phyloP scores from a whole-genome alignment of 192 early-diverging fungal genomes.

The Backusella morwellensis region DNA sequence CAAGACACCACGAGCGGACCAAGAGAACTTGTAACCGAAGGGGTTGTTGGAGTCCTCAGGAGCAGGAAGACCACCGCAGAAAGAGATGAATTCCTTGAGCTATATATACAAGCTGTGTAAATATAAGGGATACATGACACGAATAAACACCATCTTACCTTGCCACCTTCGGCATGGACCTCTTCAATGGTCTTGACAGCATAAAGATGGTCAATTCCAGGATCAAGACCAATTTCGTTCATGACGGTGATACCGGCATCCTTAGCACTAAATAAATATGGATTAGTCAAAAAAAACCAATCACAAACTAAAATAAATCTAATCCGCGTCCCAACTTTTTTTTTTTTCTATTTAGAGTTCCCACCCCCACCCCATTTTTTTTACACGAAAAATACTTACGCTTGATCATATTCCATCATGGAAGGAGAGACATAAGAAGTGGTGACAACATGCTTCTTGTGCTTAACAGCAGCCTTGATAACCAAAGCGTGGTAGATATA shows the following conservation, averaged over 20 bases:
- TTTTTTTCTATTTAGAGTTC: neutral
- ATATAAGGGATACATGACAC: neutral
- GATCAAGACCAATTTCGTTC: slow-evolving; percentile 99
- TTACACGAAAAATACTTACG: slow-evolving; percentile 43
- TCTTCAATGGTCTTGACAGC: slow-evolving; percentile 90
- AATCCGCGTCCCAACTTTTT: neutral
- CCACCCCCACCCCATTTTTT: neutral
- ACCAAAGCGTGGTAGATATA: slow-evolving; percentile 91
- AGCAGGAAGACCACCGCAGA: slow-evolving; percentile 98
- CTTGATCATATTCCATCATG: slow-evolving; percentile 86
- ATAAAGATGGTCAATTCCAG: slow-evolving; percentile 95
- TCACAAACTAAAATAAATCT: neutral
- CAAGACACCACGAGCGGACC: slow-evolving; percentile 97
- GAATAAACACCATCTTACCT: slow-evolving; percentile 45
- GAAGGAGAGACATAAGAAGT: slow-evolving; percentile 95
- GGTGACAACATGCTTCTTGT: slow-evolving; percentile 94
- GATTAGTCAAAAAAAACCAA: neutral
- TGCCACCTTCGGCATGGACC: slow-evolving; percentile 76
- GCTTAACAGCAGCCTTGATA: slow-evolving; percentile 86
- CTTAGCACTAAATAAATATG: slow-evolving; percentile 60
- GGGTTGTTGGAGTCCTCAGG: slow-evolving; percentile 97
- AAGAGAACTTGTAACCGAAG: slow-evolving; percentile 99
- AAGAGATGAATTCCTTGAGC: slow-evolving; percentile 86
- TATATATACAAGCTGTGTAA: slow-evolving; percentile 1
- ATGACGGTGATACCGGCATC: slow-evolving; percentile 85